Evolutionary conservation across 2,329 filamentous ascomycete species (phyloP).

Genomic region (Bipolaris cookei): DNA sequence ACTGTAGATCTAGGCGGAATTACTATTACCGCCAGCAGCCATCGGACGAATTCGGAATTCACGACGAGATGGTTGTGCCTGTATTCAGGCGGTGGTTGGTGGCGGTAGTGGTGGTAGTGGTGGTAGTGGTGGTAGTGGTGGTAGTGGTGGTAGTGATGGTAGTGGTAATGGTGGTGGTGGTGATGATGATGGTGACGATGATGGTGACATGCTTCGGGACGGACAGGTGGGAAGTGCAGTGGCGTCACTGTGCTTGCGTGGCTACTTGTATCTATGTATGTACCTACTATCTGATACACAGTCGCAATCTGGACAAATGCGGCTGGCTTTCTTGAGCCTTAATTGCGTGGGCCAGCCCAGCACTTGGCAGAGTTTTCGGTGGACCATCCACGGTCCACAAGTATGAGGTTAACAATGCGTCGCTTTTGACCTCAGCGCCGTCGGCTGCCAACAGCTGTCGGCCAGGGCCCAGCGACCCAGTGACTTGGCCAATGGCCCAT

Average conservation of each 20-base stretch:
- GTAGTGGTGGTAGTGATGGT: background rate
- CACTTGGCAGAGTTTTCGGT: background rate
- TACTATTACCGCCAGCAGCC: too few relatives aligned
- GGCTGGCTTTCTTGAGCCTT: background rate
- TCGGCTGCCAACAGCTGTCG: background rate
- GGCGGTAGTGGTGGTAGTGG: too few relatives aligned
- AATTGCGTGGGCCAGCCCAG: background rate
- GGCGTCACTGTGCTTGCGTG: slow-evolving; percentile 13
- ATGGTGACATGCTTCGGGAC: background rate
- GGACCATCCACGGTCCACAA: background rate
- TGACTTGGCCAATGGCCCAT: background rate
- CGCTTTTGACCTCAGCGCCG: background rate
- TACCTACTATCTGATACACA: background rate
- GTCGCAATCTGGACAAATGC: too few relatives aligned
- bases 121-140: too few relatives aligned
- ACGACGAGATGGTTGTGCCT: background rate
- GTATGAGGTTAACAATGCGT: background rate
- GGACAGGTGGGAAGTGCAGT: slow-evolving; percentile 2
- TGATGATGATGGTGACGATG: background rate
- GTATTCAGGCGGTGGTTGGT: background rate
- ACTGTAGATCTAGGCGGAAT: too few relatives aligned
- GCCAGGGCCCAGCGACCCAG: background rate
- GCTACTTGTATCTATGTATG: background rate
- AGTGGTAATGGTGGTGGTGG: background rate
- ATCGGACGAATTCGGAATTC: too few relatives aligned